Conservation (phyloP, 768 basidiomycete species). For the Auricularia sp. region DNA sequence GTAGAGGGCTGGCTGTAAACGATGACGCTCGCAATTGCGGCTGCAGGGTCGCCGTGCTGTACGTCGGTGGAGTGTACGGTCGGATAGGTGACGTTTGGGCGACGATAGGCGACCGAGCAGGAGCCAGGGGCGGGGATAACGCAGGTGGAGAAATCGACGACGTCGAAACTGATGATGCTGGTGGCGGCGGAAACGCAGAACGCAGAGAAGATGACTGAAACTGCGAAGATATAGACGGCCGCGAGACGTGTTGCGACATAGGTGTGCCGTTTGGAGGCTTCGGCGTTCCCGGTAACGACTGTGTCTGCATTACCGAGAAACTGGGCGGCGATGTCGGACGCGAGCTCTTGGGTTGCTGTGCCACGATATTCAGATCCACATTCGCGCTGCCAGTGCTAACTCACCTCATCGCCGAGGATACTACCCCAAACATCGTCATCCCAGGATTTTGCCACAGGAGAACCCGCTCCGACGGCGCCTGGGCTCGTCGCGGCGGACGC, state of each 20-base stretch:
- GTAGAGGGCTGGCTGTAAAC: background rate
- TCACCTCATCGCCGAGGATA: constrained; percentile 43
- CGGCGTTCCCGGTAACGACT: constrained; percentile 5
- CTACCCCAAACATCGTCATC: constrained; percentile 83
- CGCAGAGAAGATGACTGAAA: background rate
- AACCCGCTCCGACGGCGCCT: constrained; percentile 35
- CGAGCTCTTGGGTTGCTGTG: background rate
- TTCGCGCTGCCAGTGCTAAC: constrained; percentile 5
- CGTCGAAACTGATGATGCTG: background rate
- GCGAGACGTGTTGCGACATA: background rate
- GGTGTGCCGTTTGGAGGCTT: background rate
- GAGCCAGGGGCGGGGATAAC: constrained; percentile 2
- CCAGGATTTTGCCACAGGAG: constrained; percentile 41
- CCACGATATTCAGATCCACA: background rate
- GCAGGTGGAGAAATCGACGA: background rate
- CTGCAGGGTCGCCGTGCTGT: constrained; percentile 1
- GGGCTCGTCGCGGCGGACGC: constrained; percentile 17
- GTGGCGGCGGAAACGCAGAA: background rate
- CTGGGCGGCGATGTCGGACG: background rate
- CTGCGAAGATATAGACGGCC: background rate
- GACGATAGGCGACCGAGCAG: background rate
- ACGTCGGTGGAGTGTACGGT: background rate
- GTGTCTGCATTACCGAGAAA: constrained; percentile 5
- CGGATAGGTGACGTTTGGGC: background rate
- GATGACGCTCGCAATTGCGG: background rate